A percentile compares a stretch with the other conserved stretches of the same genome.
Evolutionary conservation across 495 filamentous ascomycete species (phyloP).

Genomic region (Antarctomyces pellizariae): DNA sequence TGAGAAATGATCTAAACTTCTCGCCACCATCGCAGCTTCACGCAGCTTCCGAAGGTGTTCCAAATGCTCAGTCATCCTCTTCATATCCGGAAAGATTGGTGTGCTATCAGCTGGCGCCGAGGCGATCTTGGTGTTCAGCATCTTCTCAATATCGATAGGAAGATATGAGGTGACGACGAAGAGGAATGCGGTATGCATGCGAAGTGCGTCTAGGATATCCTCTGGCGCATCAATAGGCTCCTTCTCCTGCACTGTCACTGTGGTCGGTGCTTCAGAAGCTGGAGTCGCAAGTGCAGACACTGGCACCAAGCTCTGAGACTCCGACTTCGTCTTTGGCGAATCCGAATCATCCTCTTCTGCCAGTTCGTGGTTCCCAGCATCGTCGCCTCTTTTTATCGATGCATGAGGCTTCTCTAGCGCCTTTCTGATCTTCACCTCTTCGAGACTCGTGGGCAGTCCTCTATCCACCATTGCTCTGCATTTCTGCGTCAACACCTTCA

Average conservation of each 20-base stretch:
- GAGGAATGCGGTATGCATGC: constrained; percentile 48
- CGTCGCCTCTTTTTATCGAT: constrained; percentile 27
- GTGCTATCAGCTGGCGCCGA: constrained; percentile 16
- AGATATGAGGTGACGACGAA: constrained; percentile 60
- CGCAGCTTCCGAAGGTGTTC: constrained; percentile 36
- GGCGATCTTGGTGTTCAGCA: constrained; percentile 27
- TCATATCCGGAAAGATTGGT: constrained; percentile 46
- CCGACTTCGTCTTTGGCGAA: constrained; percentile 15
- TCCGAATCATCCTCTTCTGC: constrained; percentile 13
- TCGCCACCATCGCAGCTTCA: constrained; percentile 39
- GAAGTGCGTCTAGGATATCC: constrained; percentile 34
- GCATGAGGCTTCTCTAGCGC: constrained; percentile 53
- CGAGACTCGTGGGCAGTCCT: constrained; percentile 56
- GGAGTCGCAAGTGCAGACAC: constrained; percentile 14
- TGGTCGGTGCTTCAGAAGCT: constrained; percentile 19
- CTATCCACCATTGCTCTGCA: constrained; percentile 40
- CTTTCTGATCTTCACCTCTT: constrained; percentile 59
- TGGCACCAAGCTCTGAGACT: constrained; percentile 9
- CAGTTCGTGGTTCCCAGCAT: constrained; percentile 12
- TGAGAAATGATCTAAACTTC: constrained; percentile 46
- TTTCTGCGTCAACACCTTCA: constrained; percentile 43
- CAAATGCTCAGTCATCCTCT: constrained; percentile 41
- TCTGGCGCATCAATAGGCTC: constrained; percentile 24
- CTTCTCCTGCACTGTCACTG: constrained; percentile 15
- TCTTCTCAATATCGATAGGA: constrained; percentile 22